Percentiles rank a stretch among this genome's conserved stretches.
Conservation (phyloP, 2,329 filamentous ascomycete species). For the Pseudogymnoascus verrucosus region DNA sequence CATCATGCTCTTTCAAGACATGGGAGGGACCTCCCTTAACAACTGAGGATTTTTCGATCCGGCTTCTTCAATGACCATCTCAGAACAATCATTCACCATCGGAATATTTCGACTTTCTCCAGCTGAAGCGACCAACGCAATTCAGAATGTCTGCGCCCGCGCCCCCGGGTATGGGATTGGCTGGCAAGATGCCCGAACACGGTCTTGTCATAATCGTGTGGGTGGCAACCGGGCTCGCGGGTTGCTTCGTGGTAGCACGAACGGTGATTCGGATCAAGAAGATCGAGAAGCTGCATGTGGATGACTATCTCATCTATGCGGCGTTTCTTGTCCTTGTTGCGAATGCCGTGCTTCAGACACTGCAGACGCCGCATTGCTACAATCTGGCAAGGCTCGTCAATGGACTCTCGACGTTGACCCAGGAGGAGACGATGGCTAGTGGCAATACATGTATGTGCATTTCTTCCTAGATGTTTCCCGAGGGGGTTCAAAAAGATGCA, state of each 20-base stretch:
- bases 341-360: background rate
- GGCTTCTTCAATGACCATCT: background rate
- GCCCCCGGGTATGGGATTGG: background rate
- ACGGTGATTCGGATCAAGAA: background rate
- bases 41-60: background rate
- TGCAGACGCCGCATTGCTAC: background rate
- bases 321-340: background rate
- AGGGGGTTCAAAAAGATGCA: background rate
- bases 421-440: background rate
- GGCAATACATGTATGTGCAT: background rate
- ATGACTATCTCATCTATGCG: background rate
- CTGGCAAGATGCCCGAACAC: background rate
- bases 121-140: background rate
- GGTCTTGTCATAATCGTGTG: background rate
- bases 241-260: background rate
- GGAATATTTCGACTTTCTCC: background rate
- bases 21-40: background rate
- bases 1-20: background rate
- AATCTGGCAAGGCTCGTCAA: background rate
- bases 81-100: background rate
- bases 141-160: background rate
- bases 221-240: background rate
- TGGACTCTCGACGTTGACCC: background rate
- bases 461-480: background rate
- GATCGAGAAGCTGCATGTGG: background rate